Evolutionary conservation across 2,329 filamentous ascomycete species (phyloP), one percentile per base, ranked within the genome.

Genomic region (Apiospora saccharicola): DNA sequence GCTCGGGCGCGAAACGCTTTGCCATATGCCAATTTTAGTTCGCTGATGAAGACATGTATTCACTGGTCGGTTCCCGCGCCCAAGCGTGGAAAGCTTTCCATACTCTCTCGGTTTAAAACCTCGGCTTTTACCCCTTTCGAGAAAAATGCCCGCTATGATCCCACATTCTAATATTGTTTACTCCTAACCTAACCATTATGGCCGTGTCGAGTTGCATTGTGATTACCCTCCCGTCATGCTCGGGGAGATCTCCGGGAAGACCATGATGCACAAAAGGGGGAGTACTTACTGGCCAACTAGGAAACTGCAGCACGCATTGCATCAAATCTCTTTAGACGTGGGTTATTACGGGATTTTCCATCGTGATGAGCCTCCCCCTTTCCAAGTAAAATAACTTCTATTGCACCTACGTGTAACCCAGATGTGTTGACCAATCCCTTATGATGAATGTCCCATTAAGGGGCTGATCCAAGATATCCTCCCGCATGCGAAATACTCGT

Each of bases 241-340:
- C 30, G 19, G 22, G 16, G 22, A 34, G 1, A 37, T 14, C 5
- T 61, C 13, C 30, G 30, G 6, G 30, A 61, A 10, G 30, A 16
- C 14, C 16, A 30, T 26, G 6, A 12, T 34, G 16, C 37, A 8
- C 22, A 61, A 22, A 34, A 34, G 7, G 1, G 30, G 30, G 26
- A 13, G 6, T 61, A 5, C 24, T 8, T 22, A 19, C 14, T 22
- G 53, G 4, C 26, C 14, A 12, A 26, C 26, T 30, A 19, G 10
- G 7, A 19, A 37, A 22, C 53, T 7, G 30, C 16, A 22, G 10
- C 57, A 64, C 34, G 57, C 57, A 64, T 37, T 41, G 13, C 57
- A 64, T 64, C 57, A 64, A 64, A 64, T 64, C 34, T 64, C 57
- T 34, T 10, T n/a, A 41, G 30, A 22, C 30, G 5, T 64, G 34